Evolutionary conservation across 495 filamentous ascomycete genomes (phyloP), one percentile per base, ranked within the genome.

Genomic region (Parathielavia hyrcaniae): DNA sequence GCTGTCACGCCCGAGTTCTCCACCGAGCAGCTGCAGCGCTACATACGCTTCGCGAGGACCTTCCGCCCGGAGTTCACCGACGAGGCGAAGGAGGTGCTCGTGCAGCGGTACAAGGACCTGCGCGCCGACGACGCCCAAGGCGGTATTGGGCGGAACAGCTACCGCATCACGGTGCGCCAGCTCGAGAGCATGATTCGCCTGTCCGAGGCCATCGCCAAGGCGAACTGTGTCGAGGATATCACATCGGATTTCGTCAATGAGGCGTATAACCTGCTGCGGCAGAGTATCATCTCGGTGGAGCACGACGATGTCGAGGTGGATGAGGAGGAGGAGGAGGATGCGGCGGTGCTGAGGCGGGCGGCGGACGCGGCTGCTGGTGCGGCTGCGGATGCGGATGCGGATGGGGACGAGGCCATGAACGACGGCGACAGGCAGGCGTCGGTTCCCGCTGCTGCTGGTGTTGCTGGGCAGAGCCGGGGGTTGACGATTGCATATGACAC

Each of bases 251-350:
- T 97, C 64, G 93, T 99, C 13, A 80, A 85, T 22, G 93, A 99
- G 70, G 93, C 91, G 3, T 96, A 85, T 67, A 86, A 91, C 50
- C 80, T 99, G 8, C 79, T 99, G 6, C 75, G 89, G 34, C 90
- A 96, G 73, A 91, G 86, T 72, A 97, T 99, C 68, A 96, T 99
- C 63, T 91, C 88, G 16, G 92, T 99, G 17, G 95, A 99, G 71
- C 93, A 96, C 64, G 93, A 99, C 63, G 93, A 99, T 61, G 86
- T 99, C 14, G 93, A 97, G 68, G 87, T 99, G 38, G 91, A 97
- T 14, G 92, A 96, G 30, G 87, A 89, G 34, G 87, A 87, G 22
- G 83, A 88, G 9, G 78, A 77, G 55, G 71, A 75, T 53, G 63
- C 70, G 32, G 67, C 64, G 3, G 62, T 58, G 44, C 67, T 75